These are phyloP conservation scores for Globisporangium megalacanthum DNA, from an alignment of 352 stramenopile genomes.

Conservation along the genomic window DNA sequence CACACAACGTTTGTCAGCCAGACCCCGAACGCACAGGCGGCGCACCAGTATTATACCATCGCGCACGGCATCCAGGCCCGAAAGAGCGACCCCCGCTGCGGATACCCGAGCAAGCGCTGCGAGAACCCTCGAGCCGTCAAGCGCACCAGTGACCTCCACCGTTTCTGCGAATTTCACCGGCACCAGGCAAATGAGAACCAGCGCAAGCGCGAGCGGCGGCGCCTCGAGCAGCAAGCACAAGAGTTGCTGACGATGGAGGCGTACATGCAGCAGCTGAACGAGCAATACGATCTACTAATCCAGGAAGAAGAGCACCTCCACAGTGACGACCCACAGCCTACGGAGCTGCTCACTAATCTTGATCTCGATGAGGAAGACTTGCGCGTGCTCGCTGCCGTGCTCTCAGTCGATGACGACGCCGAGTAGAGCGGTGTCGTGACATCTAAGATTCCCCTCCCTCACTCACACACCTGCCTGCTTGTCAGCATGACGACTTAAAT, in stretches of 20 bases:
- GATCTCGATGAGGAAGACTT: conserved; percentile 8
- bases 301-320: background rate
- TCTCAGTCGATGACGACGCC: background rate
- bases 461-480: no score
- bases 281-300: conserved; percentile 3
- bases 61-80: background rate
- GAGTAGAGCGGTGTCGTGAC: background rate
- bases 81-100: conserved; percentile 13
- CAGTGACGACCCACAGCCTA: conserved; percentile 1
- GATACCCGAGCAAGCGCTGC: conserved; percentile 38
- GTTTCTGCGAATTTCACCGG: conserved; percentile 54
- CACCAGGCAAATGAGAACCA: conserved; percentile 70
- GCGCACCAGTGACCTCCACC: conserved; percentile 38
- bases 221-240: conserved; percentile 2
- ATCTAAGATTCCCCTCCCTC: no score
- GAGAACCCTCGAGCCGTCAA: conserved; percentile 31
- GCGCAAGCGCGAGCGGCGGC: conserved; percentile 40
- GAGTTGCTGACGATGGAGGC: conserved; percentile 7
- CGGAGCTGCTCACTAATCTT: background rate
- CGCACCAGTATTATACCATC: background rate
- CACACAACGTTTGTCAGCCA: background rate
- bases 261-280: conserved; percentile 9
- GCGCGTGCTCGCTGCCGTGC: conserved; percentile 5
- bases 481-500: background rate
- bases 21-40: background rate